Evolutionary conservation across 805 yeast species (phyloP), one percentile per base, ranked within the genome.

Genomic region (Zygosaccharomyces rouxii): DNA sequence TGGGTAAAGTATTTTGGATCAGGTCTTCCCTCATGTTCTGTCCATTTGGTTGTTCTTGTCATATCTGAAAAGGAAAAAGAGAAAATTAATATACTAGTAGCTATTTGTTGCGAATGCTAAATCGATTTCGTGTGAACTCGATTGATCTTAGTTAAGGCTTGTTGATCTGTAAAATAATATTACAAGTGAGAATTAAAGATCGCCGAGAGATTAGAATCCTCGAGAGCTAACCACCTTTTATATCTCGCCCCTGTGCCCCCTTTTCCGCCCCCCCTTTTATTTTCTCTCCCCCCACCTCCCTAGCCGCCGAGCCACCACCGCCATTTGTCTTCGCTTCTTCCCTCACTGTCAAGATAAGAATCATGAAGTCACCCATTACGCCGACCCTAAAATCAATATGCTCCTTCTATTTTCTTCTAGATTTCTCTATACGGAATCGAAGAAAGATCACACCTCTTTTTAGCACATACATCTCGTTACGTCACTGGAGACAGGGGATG

Each of bases 21-120:
- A 37, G 78, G 71, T 53, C 74, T 75, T 35, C 74, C 65, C 68
- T 84, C 89, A 61, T 81, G 84, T 23, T 66, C 47, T 22, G 83
- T 78, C 88, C 89, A 84, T 71, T 84, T 85, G 68, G 79, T 77
- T 41, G 92, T 85, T 82, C 89, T 83, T 47, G 89, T 76, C 94
- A 85, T 84, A 49, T 47, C 7, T 4, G 5, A 16, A 41, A 7
- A 25, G 5, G 19, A 16, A 14, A 7, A 10, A 38, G 23, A 6
- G 16, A 21, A 22, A 16, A 16, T 35, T 16, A 9, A 21, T 4
- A 21, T 25, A 25, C 28, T 25, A 25, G 10, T 25, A 25, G 10
- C 3, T 25, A 25, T 11, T 25, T 25, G 28, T 25, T 11, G 10
- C 28, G 28, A 25, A 11, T 9, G 28, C 10, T 25, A 10, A 25